Conservation (phyloP, 192 early-diverging fungal genomes). For the Podila clonocystis region DNA sequence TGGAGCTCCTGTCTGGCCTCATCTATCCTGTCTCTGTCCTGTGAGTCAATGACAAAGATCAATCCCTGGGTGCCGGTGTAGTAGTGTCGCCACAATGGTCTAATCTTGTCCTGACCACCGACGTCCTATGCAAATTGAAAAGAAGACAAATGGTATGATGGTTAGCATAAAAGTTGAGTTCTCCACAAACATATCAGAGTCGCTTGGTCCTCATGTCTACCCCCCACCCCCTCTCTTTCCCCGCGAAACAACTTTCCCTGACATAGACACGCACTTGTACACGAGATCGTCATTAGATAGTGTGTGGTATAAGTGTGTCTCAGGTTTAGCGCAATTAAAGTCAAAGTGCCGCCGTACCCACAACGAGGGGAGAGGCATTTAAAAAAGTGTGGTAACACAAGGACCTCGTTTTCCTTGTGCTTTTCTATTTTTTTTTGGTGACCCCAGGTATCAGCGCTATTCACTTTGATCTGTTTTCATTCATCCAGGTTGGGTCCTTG, state of each 20-base stretch:
- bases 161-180: too few relatives aligned
- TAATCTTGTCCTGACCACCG: constrained; percentile 93
- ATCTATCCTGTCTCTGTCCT: constrained; percentile 87
- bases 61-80: constrained; percentile 86
- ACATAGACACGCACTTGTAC: not conserved
- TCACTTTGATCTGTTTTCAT: too few relatives aligned
- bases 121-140: constrained; percentile 68
- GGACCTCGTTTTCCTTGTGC: too few relatives aligned
- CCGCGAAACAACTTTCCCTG: not conserved
- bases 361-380: too few relatives aligned
- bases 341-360: too few relatives aligned
- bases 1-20: constrained; percentile 88
- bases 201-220: not conserved
- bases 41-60: constrained; percentile 90
- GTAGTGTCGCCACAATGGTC: constrained; percentile 89
- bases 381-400: too few relatives aligned
- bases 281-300: not conserved
- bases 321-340: not conserved
- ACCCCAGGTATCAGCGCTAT: too few relatives aligned
- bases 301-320: not conserved
- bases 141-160: not conserved
- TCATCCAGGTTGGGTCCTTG: too few relatives aligned
- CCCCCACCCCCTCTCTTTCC: too few relatives aligned
- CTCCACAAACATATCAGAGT: not conserved
- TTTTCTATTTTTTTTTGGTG: too few relatives aligned